A percentile compares a stretch with the other conserved stretches of the same genome.
phyloP scores from a whole-genome alignment of 2,329 filamentous ascomycete genomes.

The Byssoonygena ceratinophila region DNA sequence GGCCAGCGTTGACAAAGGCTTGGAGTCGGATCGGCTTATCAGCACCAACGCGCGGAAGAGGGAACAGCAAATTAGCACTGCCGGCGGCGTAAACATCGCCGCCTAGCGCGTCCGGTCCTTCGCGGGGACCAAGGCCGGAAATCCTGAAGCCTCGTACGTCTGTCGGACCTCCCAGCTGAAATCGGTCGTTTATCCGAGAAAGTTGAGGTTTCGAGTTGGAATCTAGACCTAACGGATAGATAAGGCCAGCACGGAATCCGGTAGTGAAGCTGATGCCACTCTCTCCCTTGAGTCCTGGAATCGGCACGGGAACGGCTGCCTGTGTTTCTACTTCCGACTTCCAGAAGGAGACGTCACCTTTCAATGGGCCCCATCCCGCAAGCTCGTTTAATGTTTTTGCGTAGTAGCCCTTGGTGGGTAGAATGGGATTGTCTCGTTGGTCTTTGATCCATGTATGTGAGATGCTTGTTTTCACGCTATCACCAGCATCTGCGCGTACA shows the following conservation, averaged over 20 bases:
- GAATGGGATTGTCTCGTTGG: constrained; percentile 68
- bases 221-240: constrained; percentile 68
- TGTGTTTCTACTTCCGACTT: constrained; percentile 82
- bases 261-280: constrained; percentile 75
- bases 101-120: constrained; percentile 74
- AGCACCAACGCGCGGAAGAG: constrained; percentile 67
- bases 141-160: constrained; percentile 90
- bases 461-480: constrained; percentile 79
- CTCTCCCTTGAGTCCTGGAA: constrained; percentile 57
- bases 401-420: constrained; percentile 74
- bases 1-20: constrained; percentile 80
- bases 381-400: constrained; percentile 68
- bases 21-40: constrained; percentile 81
- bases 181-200: constrained; percentile 85
- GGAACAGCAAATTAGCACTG: constrained; percentile 73
- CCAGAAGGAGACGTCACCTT: constrained; percentile 84
- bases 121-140: constrained; percentile 76
- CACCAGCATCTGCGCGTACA: constrained; percentile 73
- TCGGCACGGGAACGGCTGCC: constrained; percentile 59
- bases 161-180: constrained; percentile 86
- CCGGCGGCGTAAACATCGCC: constrained; percentile 88
- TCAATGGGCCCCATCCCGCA: constrained; percentile 74
- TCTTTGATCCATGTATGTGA: constrained; percentile 73
- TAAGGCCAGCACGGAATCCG: constrained; percentile 66
- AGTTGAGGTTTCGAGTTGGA: constrained; percentile 46